These are phyloP conservation scores for Diaporthe capsici DNA, from an alignment of 2,329 filamentous ascomycete species.

Conservation along the genomic window DNA sequence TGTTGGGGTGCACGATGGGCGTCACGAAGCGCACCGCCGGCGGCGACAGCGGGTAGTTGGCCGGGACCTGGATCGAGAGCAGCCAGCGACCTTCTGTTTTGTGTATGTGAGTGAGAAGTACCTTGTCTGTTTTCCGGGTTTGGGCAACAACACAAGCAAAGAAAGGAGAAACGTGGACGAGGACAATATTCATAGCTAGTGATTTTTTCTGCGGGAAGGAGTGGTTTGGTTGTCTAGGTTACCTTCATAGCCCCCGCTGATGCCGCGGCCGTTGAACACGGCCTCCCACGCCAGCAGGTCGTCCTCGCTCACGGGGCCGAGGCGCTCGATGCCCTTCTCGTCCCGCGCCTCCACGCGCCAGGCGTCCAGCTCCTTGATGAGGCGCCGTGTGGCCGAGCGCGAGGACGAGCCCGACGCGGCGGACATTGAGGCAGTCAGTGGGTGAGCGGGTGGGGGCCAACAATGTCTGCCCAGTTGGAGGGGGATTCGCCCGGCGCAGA, in stretches of 20 bases:
- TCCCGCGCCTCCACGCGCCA: conserved; percentile 64
- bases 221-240: conserved; percentile 41
- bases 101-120: not conserved
- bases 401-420: conserved; percentile 50
- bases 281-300: conserved; percentile 71
- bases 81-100: conserved; percentile 81
- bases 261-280: conserved; percentile 70
- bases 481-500: not conserved
- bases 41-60: conserved; percentile 82
- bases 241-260: conserved; percentile 72
- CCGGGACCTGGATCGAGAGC: conserved; percentile 81
- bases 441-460: not conserved
- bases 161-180: too few species aligned
- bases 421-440: conserved; percentile 3
- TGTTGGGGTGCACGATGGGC: conserved; percentile 87
- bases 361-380: conserved; percentile 70
- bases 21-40: conserved; percentile 88
- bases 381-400: conserved; percentile 67
- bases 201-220: too few species aligned
- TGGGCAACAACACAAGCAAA: too few species aligned
- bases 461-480: not conserved
- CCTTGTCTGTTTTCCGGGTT: too few species aligned
- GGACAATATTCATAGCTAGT: too few species aligned
- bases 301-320: conserved; percentile 68
- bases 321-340: conserved; percentile 70